Evolutionary conservation across 768 basidiomycete genomes (phyloP).

Genomic region (Cyclocybe aegerita): DNA sequence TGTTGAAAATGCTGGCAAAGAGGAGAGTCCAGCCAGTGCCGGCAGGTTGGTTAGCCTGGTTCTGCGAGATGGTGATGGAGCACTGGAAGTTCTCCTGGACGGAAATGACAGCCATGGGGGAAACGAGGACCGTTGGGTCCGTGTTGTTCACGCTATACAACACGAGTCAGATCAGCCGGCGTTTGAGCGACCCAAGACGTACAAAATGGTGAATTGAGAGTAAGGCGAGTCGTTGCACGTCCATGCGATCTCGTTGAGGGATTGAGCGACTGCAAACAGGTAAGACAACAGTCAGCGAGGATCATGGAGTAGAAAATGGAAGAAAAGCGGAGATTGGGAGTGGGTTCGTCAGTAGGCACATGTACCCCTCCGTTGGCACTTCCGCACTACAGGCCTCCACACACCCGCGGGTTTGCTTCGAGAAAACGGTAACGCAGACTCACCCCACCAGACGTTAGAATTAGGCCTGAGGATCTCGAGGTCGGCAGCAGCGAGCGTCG

Average conservation of each 20-base stretch:
- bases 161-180: constrained; percentile 5
- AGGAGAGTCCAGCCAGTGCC: constrained; percentile 49
- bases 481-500: constrained; percentile 38
- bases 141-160: constrained; percentile 42
- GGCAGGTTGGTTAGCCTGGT: constrained; percentile 41
- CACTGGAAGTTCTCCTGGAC: constrained; percentile 57
- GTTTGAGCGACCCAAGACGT: constrained; percentile 26
- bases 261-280: constrained; percentile 47
- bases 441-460: constrained; percentile 60
- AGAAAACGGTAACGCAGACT: constrained; percentile 18
- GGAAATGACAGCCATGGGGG: constrained; percentile 48
- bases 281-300: background rate
- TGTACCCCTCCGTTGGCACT: no score
- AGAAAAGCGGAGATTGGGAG: background rate
- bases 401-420: background rate
- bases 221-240: constrained; percentile 43
- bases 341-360: background rate
- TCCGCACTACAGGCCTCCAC: no score
- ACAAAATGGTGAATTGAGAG: constrained; percentile 52
- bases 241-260: constrained; percentile 61
- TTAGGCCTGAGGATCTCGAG: constrained; percentile 47
- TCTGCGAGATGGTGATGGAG: constrained; percentile 48
- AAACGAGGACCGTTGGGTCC: constrained; percentile 34
- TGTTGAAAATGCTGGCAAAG: constrained; percentile 51
- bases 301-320: background rate